Conservation (phyloP, 306 rosid species). For the Inga oerstediana region DNA sequence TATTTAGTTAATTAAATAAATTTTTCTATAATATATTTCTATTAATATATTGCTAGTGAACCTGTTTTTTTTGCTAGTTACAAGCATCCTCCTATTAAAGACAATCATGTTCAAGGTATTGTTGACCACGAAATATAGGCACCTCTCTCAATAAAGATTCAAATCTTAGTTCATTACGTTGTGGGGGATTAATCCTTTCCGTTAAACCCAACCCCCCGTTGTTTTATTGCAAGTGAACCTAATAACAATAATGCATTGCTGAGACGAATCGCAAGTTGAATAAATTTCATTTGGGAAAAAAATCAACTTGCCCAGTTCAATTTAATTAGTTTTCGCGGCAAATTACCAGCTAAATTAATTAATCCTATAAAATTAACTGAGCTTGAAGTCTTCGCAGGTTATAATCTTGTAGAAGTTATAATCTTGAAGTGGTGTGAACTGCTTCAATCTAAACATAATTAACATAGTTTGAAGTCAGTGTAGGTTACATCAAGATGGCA, state of each 20-base stretch:
- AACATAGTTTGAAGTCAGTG: neutral
- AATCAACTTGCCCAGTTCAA: neutral
- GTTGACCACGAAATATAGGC: no score
- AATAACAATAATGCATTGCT: neutral
- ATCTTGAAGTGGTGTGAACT: neutral
- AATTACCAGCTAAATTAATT: neutral
- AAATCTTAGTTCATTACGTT: no score
- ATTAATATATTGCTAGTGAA: neutral
- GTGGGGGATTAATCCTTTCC: no score
- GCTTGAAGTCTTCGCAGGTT: neutral
- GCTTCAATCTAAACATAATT: neutral
- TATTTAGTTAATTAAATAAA: neutral
- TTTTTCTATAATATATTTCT: neutral
- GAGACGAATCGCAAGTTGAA: neutral
- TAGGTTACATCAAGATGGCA: neutral
- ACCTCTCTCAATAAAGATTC: rapidly evolving
- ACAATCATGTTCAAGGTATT: no score
- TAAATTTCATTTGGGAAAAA: neutral
- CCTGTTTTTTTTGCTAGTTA: neutral
- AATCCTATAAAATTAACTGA: neutral
- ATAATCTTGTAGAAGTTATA: neutral
- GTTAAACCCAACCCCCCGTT: no score
- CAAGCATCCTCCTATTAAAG: no score
- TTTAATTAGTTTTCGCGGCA: neutral
- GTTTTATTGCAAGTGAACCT: neutral